A percentile compares a stretch with the other conserved stretches of the same genome.
Conservation (phyloP, 108 stramenopile genomes). For the Nitzschia sp. region DNA sequence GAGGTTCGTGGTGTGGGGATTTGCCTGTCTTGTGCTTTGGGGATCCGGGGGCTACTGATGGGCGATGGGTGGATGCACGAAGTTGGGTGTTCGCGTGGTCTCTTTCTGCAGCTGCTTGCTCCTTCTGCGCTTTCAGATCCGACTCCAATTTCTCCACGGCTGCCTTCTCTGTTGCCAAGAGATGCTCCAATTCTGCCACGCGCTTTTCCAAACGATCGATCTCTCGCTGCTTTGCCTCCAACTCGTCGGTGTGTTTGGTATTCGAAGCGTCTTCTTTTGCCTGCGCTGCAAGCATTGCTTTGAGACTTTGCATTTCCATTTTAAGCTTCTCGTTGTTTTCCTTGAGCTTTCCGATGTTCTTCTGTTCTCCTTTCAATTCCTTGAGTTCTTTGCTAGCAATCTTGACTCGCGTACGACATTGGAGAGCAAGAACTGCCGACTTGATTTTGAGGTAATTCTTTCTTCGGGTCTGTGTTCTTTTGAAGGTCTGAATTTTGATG, state of each 20-base stretch:
- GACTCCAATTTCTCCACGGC: slow-evolving; percentile 69
- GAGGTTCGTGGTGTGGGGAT: slow-evolving; percentile 28
- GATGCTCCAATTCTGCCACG: slow-evolving; percentile 69
- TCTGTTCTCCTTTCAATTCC: slow-evolving; percentile 76
- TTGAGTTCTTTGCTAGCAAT: slow-evolving; percentile 59
- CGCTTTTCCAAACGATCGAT: slow-evolving; percentile 74
- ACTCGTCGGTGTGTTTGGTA: slow-evolving; percentile 49
- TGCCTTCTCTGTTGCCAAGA: slow-evolving; percentile 70
- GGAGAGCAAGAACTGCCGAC: slow-evolving; percentile 74
- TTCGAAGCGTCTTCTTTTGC: slow-evolving; percentile 70
- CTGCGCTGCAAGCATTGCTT: slow-evolving; percentile 88
- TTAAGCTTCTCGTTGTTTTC: slow-evolving; percentile 87
- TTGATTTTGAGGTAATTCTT: slow-evolving; percentile 53
- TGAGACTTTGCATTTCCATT: slow-evolving; percentile 89
- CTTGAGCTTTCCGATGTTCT: slow-evolving; percentile 86
- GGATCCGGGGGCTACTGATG: slow-evolving; percentile 8
- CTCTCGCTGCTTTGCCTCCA: slow-evolving; percentile 68
- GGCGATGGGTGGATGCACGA: slow-evolving; percentile 22
- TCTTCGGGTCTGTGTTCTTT: slow-evolving; percentile 40
- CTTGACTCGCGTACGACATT: slow-evolving; percentile 62
- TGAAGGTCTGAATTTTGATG: slow-evolving; percentile 64
- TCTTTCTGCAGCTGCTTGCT: slow-evolving; percentile 16
- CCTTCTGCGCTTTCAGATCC: slow-evolving; percentile 50
- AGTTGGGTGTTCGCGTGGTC: slow-evolving; percentile 34
- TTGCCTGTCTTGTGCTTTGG: slow-evolving; percentile 2